phyloP scores from a whole-genome alignment of 2,329 filamentous ascomycete species.

The Xylogone sp. region DNA sequence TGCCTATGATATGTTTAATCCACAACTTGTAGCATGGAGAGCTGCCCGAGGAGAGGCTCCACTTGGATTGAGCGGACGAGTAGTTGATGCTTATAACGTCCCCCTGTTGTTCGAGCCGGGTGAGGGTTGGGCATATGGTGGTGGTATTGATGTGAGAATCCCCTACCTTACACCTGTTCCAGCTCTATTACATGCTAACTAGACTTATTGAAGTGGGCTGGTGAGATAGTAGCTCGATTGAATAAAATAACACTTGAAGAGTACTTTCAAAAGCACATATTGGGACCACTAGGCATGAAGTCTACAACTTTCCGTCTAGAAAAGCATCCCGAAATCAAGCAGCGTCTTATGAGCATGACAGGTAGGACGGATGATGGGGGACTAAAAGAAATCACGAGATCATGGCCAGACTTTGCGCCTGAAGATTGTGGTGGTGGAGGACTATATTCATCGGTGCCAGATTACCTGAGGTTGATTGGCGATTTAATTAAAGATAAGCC shows the following conservation, averaged over 20 bases:
- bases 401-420: slow-evolving; percentile 30
- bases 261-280: slow-evolving; percentile 10
- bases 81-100: too few species aligned
- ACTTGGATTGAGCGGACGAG: too few species aligned
- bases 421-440: slow-evolving; percentile 30
- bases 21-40: neutral
- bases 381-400: slow-evolving; percentile 16
- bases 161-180: slow-evolving; percentile 52
- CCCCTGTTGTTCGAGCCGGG: too few species aligned
- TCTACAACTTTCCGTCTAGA: slow-evolving; percentile 7
- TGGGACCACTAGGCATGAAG: slow-evolving; percentile 7
- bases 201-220: slow-evolving; percentile 60
- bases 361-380: neutral
- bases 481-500: slow-evolving; percentile 46
- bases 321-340: slow-evolving; percentile 21
- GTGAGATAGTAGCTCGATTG: slow-evolving; percentile 40
- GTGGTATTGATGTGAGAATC: too few species aligned
- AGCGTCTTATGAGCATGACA: neutral
- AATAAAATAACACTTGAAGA: slow-evolving; percentile 2
- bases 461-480: slow-evolving; percentile 38
- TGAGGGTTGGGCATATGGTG: too few species aligned
- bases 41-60: too few species aligned
- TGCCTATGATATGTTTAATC: neutral
- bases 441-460: slow-evolving; percentile 27
- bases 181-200: slow-evolving; percentile 58